These are phyloP conservation scores for Schizothecium vesticola DNA, from an alignment of 495 filamentous ascomycete species.

Conservation along the genomic window DNA sequence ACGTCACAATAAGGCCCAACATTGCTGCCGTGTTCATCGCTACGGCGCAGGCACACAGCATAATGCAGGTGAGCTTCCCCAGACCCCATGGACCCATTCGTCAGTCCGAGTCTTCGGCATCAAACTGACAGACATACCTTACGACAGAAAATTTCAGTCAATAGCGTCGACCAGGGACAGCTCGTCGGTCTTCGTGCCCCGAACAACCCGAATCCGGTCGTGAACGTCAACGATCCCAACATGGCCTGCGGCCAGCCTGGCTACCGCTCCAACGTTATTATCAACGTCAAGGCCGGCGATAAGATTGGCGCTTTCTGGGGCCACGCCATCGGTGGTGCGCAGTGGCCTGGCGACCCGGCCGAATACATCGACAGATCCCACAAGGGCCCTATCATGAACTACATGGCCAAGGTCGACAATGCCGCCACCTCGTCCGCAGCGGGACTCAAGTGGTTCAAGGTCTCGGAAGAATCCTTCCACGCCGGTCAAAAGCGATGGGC, in stretches of 20 bases:
- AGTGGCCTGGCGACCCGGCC: conserved; percentile 8
- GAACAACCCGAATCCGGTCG: conserved; percentile 5
- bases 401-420: conserved; percentile 12
- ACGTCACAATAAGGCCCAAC: conserved; percentile 3
- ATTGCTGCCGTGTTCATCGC: background rate
- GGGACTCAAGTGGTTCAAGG: conserved; percentile 11
- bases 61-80: conserved; percentile 10
- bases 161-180: conserved; percentile 2
- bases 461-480: conserved; percentile 5
- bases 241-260: conserved; percentile 8
- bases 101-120: too few relatives aligned
- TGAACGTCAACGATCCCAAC: conserved; percentile 9
- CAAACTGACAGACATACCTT: background rate
- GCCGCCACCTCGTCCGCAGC: background rate
- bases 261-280: conserved; percentile 1
- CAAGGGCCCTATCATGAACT: conserved; percentile 9
- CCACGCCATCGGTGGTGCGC: conserved; percentile 10
- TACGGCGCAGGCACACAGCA: conserved; percentile 7
- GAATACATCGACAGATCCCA: conserved; percentile 8
- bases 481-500: conserved; percentile 2
- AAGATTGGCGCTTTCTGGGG: conserved; percentile 12
- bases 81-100: too few relatives aligned
- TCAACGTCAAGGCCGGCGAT: conserved; percentile 9
- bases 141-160: conserved; percentile 7
- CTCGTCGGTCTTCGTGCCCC: conserved; percentile 10